Percentiles rank a stretch among this genome's conserved stretches.
These are phyloP conservation scores for Oryza brachyantha DNA, from an alignment of 176 grass and related monocot species.

Conservation along the genomic window DNA sequence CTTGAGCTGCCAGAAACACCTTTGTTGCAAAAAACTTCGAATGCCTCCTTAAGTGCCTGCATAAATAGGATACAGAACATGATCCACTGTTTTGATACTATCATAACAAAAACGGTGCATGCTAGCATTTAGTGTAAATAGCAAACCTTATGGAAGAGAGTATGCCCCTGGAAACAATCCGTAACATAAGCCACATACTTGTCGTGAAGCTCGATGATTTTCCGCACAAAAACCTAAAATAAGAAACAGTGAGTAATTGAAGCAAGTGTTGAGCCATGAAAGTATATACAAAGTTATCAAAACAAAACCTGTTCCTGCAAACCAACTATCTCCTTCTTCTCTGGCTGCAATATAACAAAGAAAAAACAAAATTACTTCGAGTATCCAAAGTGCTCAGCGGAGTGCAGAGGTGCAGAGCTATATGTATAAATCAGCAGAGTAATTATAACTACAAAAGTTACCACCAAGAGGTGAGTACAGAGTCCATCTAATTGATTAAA, in stretches of 20 bases:
- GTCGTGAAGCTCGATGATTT: conserved; percentile 90
- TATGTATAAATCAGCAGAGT: neutral
- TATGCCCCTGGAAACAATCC: conserved; percentile 90
- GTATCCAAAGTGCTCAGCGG: neutral
- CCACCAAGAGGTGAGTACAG: neutral
- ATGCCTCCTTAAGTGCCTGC: conserved; percentile 91
- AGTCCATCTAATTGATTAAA: neutral
- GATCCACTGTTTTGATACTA: neutral
- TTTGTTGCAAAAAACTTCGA: conserved; percentile 97
- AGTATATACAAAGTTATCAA: conserved; percentile 3
- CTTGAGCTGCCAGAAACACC: conserved; percentile 86
- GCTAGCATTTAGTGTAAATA: conserved; percentile 15
- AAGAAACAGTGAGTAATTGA: conserved; percentile 11
- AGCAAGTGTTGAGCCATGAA: neutral
- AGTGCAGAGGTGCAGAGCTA: neutral
- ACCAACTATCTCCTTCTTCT: conserved; percentile 79
- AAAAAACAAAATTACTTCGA: neutral
- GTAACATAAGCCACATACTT: conserved; percentile 87
- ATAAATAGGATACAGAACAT: conserved; percentile 2
- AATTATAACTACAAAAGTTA: neutral
- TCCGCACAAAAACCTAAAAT: conserved; percentile 84
- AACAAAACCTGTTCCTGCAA: conserved; percentile 74
- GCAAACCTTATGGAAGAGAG: conserved; percentile 92
- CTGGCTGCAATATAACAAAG: conserved; percentile 53
- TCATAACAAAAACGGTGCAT: neutral